Evolutionary conservation across 1,284 basidiomycete genomes (phyloP), one percentile per base, ranked within the genome.

Genomic region (Lentinula novae-zelandiae): DNA sequence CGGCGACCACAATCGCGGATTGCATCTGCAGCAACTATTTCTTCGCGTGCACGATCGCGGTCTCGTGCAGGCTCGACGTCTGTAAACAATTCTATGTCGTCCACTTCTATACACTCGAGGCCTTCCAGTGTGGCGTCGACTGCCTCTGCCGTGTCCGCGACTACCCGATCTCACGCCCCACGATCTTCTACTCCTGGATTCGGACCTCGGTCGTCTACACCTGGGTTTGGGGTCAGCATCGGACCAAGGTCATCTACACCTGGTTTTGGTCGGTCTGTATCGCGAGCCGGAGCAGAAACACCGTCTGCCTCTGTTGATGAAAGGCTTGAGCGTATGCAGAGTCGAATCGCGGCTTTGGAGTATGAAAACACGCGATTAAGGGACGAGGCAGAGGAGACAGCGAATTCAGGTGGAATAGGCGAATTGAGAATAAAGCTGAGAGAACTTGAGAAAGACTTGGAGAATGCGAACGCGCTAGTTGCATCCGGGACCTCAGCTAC

Each of bases 301-400:
- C 59, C 59, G 3, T 36, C 51, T 5, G 38, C 42, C 5, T 53
- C 62, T 20, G 59, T 58, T 5, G 62, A 63, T 13, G 50, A 44
- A 31, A 51, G 55, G 17, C 58, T 77, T 27, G 76, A 79, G 31
- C 71, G 73, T 60, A 72, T 87, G 49, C 80, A 81, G 63, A 77
- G 81, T 13, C 80, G 79, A 20, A 67, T 89, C 39, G 78, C 82
- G 58, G 78, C 79, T 1, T 72, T 87, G 8, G 82, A 87, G 66
- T 80, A 82, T 51, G 89, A 90, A 66, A 85, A 80, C 61, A 75
- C 76, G 61, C 72, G 74, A 34, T 73, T 79, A 57, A 75, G 70
- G 57, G 65, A 66, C 2, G 83, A 85, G 63, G 80, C 80, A 48
- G 78, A 85, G 53, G 75, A 31, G 3, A 31, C 49, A 4, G 20